Conservation (phyloP, 495 filamentous ascomycete species). For the Talaromyces liani region DNA sequence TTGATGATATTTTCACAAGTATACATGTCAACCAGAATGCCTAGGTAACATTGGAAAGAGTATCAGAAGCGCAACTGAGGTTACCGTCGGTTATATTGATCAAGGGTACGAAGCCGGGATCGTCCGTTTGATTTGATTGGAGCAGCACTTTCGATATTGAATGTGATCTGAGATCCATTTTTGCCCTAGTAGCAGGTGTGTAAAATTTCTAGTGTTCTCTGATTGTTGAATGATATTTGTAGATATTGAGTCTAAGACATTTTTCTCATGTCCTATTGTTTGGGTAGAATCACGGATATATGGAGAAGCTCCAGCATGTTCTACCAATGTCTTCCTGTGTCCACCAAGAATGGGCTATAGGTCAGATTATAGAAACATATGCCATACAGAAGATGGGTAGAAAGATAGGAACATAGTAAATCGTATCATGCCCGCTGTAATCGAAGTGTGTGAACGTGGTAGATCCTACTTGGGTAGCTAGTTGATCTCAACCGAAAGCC, state of each 20-base stretch:
- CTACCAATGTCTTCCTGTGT: neutral
- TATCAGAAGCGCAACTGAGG: neutral
- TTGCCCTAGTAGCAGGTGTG: neutral
- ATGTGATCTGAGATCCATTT: neutral
- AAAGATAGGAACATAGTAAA: neutral
- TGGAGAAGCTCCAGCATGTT: neutral
- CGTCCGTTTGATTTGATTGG: slow-evolving; percentile 1
- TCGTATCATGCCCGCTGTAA: neutral
- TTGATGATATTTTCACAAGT: neutral
- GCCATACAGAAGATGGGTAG: neutral
- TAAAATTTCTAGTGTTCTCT: neutral
- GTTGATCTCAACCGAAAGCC: neutral
- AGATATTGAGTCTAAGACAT: neutral
- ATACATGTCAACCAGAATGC: neutral
- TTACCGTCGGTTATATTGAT: neutral
- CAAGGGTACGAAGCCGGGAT: neutral
- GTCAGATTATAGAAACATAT: neutral
- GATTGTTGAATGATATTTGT: neutral
- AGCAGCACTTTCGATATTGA: neutral
- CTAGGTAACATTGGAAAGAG: neutral
- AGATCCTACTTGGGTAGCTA: neutral
- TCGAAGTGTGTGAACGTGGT: neutral
- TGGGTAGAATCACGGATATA: neutral
- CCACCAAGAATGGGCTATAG: neutral
- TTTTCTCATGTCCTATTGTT: neutral